A percentile compares a stretch with the other conserved stretches of the same genome.
Conservation (phyloP, 352 stramenopile species). For the Bremia lactucae region DNA sequence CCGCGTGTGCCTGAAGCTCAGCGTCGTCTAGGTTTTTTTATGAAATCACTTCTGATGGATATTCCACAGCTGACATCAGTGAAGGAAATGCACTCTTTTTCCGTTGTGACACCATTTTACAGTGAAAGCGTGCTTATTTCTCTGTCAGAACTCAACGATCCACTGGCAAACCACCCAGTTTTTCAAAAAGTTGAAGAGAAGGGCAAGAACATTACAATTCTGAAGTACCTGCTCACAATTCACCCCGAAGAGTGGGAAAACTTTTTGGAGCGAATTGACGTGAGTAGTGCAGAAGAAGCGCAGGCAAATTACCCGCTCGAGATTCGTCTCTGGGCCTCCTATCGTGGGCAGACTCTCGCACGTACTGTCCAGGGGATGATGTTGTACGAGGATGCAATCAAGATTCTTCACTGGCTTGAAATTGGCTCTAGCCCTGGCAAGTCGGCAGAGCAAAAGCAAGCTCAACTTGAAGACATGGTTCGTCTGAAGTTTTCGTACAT, state of each 20-base stretch:
- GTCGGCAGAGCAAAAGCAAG: conserved; percentile 58
- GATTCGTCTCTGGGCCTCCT: conserved; percentile 68
- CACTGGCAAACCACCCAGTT: conserved; percentile 57
- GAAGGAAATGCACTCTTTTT: conserved; percentile 79
- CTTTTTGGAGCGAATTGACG: conserved; percentile 65
- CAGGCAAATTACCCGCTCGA: conserved; percentile 52
- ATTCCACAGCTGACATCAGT: conserved; percentile 61
- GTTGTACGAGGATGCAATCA: conserved; percentile 75
- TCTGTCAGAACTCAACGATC: conserved; percentile 50
- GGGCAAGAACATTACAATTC: conserved; percentile 72
- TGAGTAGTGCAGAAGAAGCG: conserved; percentile 49
- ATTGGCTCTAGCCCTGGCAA: conserved; percentile 60
- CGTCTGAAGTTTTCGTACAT: conserved; percentile 79
- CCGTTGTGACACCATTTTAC: conserved; percentile 73
- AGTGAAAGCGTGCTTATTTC: conserved; percentile 61
- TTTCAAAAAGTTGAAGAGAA: conserved; percentile 67
- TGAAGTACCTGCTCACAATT: conserved; percentile 74
- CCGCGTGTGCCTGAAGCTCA: conserved; percentile 57
- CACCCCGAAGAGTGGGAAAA: conserved; percentile 73
- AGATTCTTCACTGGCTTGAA: conserved; percentile 74
- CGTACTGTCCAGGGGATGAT: conserved; percentile 77
- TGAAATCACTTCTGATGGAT: conserved; percentile 73
- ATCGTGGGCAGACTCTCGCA: conserved; percentile 62
- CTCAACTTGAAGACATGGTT: conserved; percentile 71
- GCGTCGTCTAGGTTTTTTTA: conserved; percentile 70